Percentiles rank a stretch among this genome's conserved stretches.
Evolutionary conservation across 441 rosid genomes (phyloP).

Genomic region (Adansonia grandidieri): DNA sequence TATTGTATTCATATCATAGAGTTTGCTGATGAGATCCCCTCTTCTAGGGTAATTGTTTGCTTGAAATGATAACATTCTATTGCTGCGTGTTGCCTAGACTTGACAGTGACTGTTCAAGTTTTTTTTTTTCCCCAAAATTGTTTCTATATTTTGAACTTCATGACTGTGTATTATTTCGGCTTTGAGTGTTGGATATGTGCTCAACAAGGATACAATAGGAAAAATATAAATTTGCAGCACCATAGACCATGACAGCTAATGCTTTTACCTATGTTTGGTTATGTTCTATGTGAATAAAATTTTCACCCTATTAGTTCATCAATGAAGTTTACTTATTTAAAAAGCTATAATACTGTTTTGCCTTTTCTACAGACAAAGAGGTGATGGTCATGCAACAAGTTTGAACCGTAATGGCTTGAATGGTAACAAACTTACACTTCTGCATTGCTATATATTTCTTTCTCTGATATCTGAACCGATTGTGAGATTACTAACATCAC

Average conservation of each 20-base stretch:
- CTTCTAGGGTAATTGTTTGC: background rate
- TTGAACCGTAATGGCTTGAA: conserved; percentile 41
- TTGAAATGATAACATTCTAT: background rate
- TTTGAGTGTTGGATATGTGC: background rate
- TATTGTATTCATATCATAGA: background rate
- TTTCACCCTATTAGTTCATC: background rate
- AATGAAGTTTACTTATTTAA: conserved; percentile 13
- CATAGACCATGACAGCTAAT: background rate
- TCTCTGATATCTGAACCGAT: conserved; percentile 30
- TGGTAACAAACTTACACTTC: conserved; percentile 42
- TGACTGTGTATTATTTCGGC: background rate
- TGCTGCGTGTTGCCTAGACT: background rate
- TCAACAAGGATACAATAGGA: background rate
- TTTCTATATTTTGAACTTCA: conserved; percentile 2
- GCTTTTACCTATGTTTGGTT: background rate
- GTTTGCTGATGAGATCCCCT: background rate
- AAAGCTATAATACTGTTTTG: conserved; percentile 18
- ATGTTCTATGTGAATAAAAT: conserved; percentile 8
- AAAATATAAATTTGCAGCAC: background rate
- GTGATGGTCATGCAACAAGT: conserved; percentile 34
- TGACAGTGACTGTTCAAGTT: background rate
- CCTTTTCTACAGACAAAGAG: conserved; percentile 64
- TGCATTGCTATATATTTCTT: background rate
- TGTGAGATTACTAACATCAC: conserved; percentile 43
- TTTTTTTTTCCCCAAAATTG: background rate